Conservation (phyloP, 331 rosid genomes). For the Prunus yedoensis region DNA sequence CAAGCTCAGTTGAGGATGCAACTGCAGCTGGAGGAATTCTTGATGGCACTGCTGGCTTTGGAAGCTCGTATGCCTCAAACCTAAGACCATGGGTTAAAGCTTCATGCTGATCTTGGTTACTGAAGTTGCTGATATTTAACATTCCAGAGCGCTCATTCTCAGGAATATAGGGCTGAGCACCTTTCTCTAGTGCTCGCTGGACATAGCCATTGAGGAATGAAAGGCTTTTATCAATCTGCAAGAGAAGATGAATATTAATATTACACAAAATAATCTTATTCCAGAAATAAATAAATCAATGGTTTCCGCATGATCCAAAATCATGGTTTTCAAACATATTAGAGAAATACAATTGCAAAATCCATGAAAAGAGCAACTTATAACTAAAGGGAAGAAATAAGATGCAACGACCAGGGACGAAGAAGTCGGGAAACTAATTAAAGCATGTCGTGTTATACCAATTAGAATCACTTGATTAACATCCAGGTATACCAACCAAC, state of each 20-base stretch:
- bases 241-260: too few species aligned
- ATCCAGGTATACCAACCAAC: not conserved
- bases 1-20: constrained; percentile 56
- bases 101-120: constrained; percentile 73
- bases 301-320: not conserved
- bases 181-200: constrained; percentile 64
- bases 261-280: too few species aligned
- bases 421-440: not conserved
- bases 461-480: not conserved
- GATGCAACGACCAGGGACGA: not conserved
- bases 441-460: not conserved
- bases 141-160: constrained; percentile 63
- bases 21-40: constrained; percentile 44
- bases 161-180: constrained; percentile 80
- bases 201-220: constrained; percentile 70
- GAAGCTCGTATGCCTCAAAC: constrained; percentile 90
- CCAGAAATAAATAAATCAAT: not conserved
- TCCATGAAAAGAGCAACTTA: not conserved
- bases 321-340: not conserved
- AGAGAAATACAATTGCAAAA: not conserved
- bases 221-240: constrained; percentile 36
- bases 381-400: not conserved
- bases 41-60: constrained; percentile 63
- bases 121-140: constrained; percentile 45
- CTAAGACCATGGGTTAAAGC: constrained; percentile 60